Evolutionary conservation across 176 grass and related monocot genomes (phyloP), one percentile per base, ranked within the genome.

Genomic region (Areca catechu): DNA sequence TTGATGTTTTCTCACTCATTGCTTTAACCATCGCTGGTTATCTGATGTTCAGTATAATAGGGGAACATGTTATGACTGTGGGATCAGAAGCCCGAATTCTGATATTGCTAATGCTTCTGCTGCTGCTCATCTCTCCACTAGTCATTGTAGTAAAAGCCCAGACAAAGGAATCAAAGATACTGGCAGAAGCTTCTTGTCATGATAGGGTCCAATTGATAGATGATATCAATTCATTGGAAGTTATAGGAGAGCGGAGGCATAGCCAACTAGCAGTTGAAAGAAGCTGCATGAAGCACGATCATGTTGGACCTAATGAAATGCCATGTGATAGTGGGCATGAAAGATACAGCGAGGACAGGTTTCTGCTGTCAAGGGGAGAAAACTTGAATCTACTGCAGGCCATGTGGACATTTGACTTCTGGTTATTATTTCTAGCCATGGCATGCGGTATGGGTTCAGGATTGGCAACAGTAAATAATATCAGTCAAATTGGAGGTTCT

Each of bases 1-100:
- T 95, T 5, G 74, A 84, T 49, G 76, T 77, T 53, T 95, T 90
- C 68, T 95, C 91, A 47, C 47, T 95, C 49, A 84, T 96, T 7
- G 83, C 91, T 0, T 22, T 96, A 34, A 74, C 60, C 7, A 49
- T 90, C 68, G 91, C 91, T 2, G 77, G 68, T 16, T 96, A 90
- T 74, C 80, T 90, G 50, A 96, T 96, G 91, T 21, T 85, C 18
- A 51, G 74, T 73, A 95, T 96, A 86, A 87, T 96, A 71, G 79
- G 80, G 48, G 70, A 77, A n/a, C 70, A 64, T 76, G 49, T 86
- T n/a, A 66, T 77, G 28, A 16, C 24, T 20, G 20, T 73, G 72
- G 57, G 65, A 61, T 55, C 27, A 22, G 37, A 29, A 54, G 9
- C 18, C 27, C 65, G 17, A 0, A 28, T 47, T 24, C 24, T 79